phyloP scores from a whole-genome alignment of 139 green algal genomes.

The Chlorella sorokiniana region DNA sequence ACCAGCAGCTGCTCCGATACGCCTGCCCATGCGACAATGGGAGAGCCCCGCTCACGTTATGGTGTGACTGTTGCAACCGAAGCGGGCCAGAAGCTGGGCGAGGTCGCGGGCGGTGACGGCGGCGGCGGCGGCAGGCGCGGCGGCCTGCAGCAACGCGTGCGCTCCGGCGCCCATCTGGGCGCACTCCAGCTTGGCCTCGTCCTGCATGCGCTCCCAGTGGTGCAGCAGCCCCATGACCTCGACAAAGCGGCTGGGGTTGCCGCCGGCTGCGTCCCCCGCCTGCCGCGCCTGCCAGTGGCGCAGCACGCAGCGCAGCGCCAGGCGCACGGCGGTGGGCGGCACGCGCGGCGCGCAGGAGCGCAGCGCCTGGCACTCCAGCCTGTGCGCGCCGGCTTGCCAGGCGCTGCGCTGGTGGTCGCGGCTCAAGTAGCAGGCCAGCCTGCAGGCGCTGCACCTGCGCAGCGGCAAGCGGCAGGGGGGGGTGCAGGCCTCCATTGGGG shows the following conservation, averaged over 20 bases:
- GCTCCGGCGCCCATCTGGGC: conserved; percentile 73
- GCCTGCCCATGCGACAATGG: neutral
- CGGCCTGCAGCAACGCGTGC: neutral
- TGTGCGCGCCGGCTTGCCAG: conserved; percentile 59
- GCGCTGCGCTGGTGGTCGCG: conserved; percentile 60
- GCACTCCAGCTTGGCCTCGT: conserved; percentile 53
- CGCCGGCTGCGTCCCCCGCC: conserved; percentile 5
- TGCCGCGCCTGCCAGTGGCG: neutral
- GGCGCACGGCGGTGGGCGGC: conserved; percentile 62
- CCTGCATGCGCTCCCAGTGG: conserved; percentile 64
- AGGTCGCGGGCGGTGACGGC: conserved; percentile 32
- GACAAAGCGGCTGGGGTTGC: conserved; percentile 11
- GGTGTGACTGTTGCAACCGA: conserved; percentile 26
- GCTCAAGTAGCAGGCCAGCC: conserved; percentile 58
- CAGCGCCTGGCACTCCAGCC: conserved; percentile 67
- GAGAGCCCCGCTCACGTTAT: neutral
- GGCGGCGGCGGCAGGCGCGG: neutral
- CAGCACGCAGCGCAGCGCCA: conserved; percentile 59
- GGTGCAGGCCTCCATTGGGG: neutral
- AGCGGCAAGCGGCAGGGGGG: neutral
- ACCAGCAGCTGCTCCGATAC: neutral
- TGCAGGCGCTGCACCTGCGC: conserved; percentile 54
- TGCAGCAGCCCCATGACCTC: conserved; percentile 52
- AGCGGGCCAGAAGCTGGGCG: conserved; percentile 65
- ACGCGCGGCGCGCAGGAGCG: conserved; percentile 44